Base-by-base conservation (phyloP, 176 grass and related monocot genomes). In the Poa annua region DNA sequence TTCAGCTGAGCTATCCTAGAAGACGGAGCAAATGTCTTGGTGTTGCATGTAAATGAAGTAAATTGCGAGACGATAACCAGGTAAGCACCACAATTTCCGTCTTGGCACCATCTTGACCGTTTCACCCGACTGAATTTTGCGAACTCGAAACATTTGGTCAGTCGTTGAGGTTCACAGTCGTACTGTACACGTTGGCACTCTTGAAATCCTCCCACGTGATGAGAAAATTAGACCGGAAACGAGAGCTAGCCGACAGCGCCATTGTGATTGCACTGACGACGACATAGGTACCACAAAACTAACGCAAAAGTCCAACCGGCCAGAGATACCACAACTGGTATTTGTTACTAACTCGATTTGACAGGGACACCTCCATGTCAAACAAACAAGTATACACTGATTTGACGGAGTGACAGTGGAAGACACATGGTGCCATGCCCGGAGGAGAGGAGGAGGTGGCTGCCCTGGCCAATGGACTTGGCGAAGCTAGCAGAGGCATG, bases 241-340 rank as follows among this genome's bases (percentile, higher is more conserved):
- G 4, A 36, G 24, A 50, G 25, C 19, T 68, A 77, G 3, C 36
- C 35, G 56, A 78, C 56, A 33, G 9, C 34, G 10, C 60, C 19
- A 33, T 11, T 19, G 59, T 56, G 60, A 26, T 24, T 1, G 48
- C 66, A 25, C 36, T 20, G 78, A 74, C 2, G 59, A 34, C 85
- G 59, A 34, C 85, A 87, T 82, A 63, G 71, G 25, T 69, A 51
- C 85, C 42, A 77, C 59, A 78, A 59, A 85, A 73, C 13, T 41
- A 19, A 42, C 32, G 44, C 34, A 0, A 26, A 42, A 20, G 50
- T 78, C 17, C 47, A 67, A 17, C 22, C 3, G 4, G n/a, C 20
- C 49, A 57, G 15, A 71, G 80, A 71, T 29, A 19, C 7, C 25
- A 36, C 17, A 16, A 22, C 26, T 7, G 1, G n/a, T n/a, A n/a